These are phyloP conservation scores for Acrasis kona DNA, from an alignment of 78 protist genomes.

Conservation along the genomic window DNA sequence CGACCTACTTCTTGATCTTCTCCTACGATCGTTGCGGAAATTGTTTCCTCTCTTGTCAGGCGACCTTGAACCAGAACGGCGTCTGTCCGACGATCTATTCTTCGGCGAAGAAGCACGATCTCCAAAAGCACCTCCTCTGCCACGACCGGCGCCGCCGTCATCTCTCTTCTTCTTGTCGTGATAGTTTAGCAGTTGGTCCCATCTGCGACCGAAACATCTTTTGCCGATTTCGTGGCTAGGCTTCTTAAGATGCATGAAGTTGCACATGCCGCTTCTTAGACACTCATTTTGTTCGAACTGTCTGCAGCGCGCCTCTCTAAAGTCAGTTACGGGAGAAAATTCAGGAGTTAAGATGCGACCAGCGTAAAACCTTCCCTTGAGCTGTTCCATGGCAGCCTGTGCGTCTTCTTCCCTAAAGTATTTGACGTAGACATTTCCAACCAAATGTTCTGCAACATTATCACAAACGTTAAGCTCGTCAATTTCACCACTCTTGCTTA, in stretches of 20 bases:
- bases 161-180: no score
- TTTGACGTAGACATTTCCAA: conserved; percentile 94
- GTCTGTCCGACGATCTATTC: background rate
- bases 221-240: conserved; percentile 21
- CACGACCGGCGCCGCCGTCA: background rate
- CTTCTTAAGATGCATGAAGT: conserved; percentile 91
- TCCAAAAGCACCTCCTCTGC: background rate
- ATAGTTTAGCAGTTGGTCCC: background rate
- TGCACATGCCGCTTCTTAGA: conserved; percentile 91
- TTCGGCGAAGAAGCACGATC: background rate
- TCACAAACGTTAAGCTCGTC: conserved; percentile 80
- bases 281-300: conserved; percentile 85
- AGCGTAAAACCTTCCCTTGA: conserved; percentile 77
- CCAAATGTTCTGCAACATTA: conserved; percentile 90
- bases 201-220: background rate
- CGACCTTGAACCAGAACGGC: background rate
- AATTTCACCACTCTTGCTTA: conserved; percentile 66
- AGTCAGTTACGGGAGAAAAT: conserved; percentile 96
- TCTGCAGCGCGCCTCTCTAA: conserved; percentile 90
- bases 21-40: background rate
- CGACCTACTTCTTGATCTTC: background rate
- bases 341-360: conserved; percentile 84
- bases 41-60: background rate
- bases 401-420: conserved; percentile 84
- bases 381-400: conserved; percentile 50